These are phyloP conservation scores for Kluyveromyces wickerhamii DNA, from an alignment of 805 yeast genomes.

Conservation along the genomic window DNA sequence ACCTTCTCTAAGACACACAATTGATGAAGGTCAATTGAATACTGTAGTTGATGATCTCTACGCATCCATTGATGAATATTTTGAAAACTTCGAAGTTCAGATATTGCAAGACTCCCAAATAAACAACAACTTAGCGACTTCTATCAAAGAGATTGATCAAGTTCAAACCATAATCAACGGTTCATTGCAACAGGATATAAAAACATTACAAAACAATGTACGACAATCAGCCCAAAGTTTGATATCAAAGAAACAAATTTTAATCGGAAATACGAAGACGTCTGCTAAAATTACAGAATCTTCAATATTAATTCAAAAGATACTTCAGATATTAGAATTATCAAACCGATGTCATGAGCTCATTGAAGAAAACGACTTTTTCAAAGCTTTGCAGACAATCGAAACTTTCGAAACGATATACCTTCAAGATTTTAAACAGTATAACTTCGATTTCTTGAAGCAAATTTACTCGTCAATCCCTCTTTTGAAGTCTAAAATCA, in stretches of 20 bases:
- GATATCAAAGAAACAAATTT: conserved; percentile 50
- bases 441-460: conserved; percentile 55
- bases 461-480: conserved; percentile 74
- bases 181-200: conserved; percentile 44
- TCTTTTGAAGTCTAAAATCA: conserved; percentile 59
- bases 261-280: conserved; percentile 55
- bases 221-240: conserved; percentile 60
- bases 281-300: conserved; percentile 66
- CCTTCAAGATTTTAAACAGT: conserved; percentile 59
- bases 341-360: conserved; percentile 81
- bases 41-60: conserved; percentile 22
- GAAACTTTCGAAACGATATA: conserved; percentile 67
- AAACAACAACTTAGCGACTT: conserved; percentile 30
- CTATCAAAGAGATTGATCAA: conserved; percentile 55
- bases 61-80: conserved; percentile 28
- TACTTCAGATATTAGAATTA: conserved; percentile 75
- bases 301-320: conserved; percentile 54
- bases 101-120: conserved; percentile 29
- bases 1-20: conserved; percentile 24
- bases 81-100: conserved; percentile 27
- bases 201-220: conserved; percentile 48
- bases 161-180: conserved; percentile 52
- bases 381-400: conserved; percentile 76
- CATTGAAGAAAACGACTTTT: conserved; percentile 65
- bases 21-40: conserved; percentile 21